Evolutionary conservation across 2,329 filamentous ascomycete genomes (phyloP), one percentile per base, ranked within the genome.

Genomic region (Apiospora phragmitis): DNA sequence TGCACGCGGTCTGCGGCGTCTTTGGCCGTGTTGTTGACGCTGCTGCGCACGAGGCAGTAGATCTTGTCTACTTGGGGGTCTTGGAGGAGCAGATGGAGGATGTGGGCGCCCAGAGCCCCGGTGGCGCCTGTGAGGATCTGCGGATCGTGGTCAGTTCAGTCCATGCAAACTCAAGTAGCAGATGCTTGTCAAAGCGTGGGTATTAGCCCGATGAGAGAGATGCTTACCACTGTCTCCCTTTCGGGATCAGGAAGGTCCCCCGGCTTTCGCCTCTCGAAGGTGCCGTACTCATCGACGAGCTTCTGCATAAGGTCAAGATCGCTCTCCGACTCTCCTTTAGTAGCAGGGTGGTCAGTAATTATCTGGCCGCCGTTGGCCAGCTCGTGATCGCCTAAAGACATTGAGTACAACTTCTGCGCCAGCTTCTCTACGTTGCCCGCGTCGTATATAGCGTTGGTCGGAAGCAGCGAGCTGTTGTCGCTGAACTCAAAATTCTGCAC

Each of bases 271-370:
- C 67, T 32, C n/a, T 77, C 71, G 72, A 87, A 87, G 2, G 74
- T 73, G 18, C 84, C 81, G 71, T 86, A 86, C 69, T 84, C 80
- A 8, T 83, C 75, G 18, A 88, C 84, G 66, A 89, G 76, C 2
- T 80, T 76, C 35, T 32, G 18, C 55, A 62, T 62, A 7, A 29
- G 65, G 1, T 12, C 29, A 21, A 62, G 18, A 38, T 38, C 55
- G 29, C 18, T 24, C 4, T 38, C 55, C 2, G 18, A 11, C 0
- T 12, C 18, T 11, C 29, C 16, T 6, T 62, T 32, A 0, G 26
- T 49, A 6, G 43, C 3, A 7, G n/a, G 5, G 24, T 29, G 12
- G 7, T 8, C 43, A 47, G 21, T 16, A 24, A 51, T 4, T 26
- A 9, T 3, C 1, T 32, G 14, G 7, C 26, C 26, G 26, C 32